Evolutionary conservation across 768 basidiomycete species (phyloP), one percentile per base, ranked within the genome.

Genomic region (Tylopilus intermedius): DNA sequence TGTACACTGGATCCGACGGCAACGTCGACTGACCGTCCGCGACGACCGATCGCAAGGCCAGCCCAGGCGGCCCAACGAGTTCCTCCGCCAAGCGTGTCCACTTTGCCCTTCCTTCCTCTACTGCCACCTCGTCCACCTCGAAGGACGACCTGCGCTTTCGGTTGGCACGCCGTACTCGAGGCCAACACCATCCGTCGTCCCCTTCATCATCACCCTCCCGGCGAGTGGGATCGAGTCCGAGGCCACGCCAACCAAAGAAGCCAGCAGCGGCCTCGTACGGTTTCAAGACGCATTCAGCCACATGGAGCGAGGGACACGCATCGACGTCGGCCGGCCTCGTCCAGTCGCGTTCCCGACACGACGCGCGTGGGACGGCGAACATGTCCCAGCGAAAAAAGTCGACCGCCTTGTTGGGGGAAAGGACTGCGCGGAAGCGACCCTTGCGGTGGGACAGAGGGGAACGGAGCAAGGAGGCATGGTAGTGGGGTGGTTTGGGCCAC

Each of bases 221-320:
- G n/a, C 26, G 50, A 37, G 48, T 32, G 49, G 47, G 24, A 21
- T 50, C 64, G 11, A 55, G 22, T 15, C 63, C 58, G 30, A 67
- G 55, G 22, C 66, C 66, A 22, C 53, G 56, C 65, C 66, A 67
- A 4, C 65, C 65, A 47, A 51, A 67, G 59, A 67, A 67, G 44
- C 63, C 65, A 4, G 62, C 58, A 0, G 66, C 59, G 0, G 66
- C 62, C 47, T 67, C 65, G 50, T 67, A 67, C 11, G 65, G 54
- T 15, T 45, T 57, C 43, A 67, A 39, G 4, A 56, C 59, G 0
- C 51, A 61, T 37, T 67, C 66, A n/a, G 53, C 65, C 37, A 60
- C 59, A 8, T 27, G 53, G 22, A 51, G 18, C 4, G 57, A 51
- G 8, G 52, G 9, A 18, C 30, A 44, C 5, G 27, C 41, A 45